phyloP scores from a whole-genome alignment of 148 eudicot genomes.

The Persicaria tinctoria region DNA sequence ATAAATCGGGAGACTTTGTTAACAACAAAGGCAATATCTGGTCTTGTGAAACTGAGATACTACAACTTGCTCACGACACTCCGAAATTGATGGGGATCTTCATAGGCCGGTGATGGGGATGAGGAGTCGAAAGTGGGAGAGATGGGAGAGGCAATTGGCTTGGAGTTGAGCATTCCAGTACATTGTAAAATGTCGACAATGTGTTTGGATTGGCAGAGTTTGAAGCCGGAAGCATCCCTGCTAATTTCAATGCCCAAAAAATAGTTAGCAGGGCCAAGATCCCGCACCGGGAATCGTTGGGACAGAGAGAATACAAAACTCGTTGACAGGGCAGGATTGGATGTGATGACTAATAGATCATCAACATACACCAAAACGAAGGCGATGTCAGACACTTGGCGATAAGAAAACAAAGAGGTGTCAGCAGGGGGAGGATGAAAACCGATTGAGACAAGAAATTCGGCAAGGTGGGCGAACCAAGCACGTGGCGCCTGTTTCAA shows the following conservation, averaged over 20 bases:
- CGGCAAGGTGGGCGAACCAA: background rate
- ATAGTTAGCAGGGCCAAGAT: background rate
- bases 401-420: background rate
- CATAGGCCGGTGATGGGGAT: background rate
- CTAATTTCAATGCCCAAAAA: background rate
- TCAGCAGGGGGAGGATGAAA: background rate
- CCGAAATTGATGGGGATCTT: background rate
- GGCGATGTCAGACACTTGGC: background rate
- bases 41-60: no score
- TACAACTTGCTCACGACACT: background rate
- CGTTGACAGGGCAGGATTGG: background rate
- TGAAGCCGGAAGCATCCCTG: no score
- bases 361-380: background rate
- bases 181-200: background rate
- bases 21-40: no score
- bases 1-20: background rate
- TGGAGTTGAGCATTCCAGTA: background rate
- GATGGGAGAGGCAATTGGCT: background rate
- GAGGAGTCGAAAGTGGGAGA: background rate
- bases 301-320: background rate
- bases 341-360: background rate
- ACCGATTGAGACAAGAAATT: background rate
- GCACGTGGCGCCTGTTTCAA: constrained; percentile 8
- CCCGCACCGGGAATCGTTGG: background rate
- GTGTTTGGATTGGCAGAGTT: no score